phyloP scores from a whole-genome alignment of 192 early-diverging fungal species.

The Umbelopsis sp. region DNA sequence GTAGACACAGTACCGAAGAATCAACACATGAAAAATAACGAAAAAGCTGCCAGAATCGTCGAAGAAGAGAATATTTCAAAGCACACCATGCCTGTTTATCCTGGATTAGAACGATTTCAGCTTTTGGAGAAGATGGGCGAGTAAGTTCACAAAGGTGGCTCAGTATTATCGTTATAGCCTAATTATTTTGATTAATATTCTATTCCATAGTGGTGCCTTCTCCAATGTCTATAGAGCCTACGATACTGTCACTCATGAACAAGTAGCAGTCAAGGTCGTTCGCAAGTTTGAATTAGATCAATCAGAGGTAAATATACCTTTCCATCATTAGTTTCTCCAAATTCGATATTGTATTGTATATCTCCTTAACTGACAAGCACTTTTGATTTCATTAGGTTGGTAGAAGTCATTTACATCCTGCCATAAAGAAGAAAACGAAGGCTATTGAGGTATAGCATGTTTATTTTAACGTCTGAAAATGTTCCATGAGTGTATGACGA shows the following conservation, averaged over 20 bases:
- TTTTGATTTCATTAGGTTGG: constrained; percentile 6
- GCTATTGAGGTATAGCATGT: constrained; percentile 31
- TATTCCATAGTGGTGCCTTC: constrained; percentile 74
- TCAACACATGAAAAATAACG: constrained; percentile 34
- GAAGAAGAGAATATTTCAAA: constrained; percentile 54
- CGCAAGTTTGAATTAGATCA: constrained; percentile 76
- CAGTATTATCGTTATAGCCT: neutral
- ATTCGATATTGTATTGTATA: too few relatives aligned
- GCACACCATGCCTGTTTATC: constrained; percentile 53
- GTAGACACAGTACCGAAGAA: constrained; percentile 17
- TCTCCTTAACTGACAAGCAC: neutral
- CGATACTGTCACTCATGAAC: constrained; percentile 57
- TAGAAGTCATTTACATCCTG: constrained; percentile 35
- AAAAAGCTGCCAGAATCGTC: constrained; percentile 48
- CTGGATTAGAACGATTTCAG: constrained; percentile 58
- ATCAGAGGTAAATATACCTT: constrained; percentile 52
- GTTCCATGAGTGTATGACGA: constrained; percentile 4
- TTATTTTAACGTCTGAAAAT: neutral
- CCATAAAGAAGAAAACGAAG: constrained; percentile 39
- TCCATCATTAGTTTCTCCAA: neutral
- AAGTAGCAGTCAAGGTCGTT: constrained; percentile 87
- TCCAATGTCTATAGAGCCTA: constrained; percentile 79
- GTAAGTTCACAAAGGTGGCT: constrained; percentile 42
- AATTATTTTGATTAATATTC: constrained; percentile 1
- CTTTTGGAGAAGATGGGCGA: constrained; percentile 71